Base-by-base conservation (phyloP, 345 rosid species). In the Eucalyptus regnans region DNA sequence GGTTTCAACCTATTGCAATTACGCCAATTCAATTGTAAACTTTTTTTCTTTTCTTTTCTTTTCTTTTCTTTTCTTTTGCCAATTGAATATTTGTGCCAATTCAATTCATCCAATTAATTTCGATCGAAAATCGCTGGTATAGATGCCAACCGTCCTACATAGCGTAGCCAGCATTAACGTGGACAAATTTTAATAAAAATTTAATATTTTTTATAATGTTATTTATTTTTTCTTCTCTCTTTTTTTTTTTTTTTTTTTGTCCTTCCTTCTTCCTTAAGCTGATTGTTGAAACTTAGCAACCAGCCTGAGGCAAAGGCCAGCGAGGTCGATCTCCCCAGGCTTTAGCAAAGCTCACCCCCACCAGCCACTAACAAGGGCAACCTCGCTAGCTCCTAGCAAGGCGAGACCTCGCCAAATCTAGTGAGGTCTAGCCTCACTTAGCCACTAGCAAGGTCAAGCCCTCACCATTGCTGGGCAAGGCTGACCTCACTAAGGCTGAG, bases 41-140 rank as follows among this genome's bases (percentile, higher is more conserved):
- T 8, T 22, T 56, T 4, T n/a, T n/a, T n/a, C n/a, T n/a, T n/a
- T n/a, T n/a, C n/a, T n/a, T n/a, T 33, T 1, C 4, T 22, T 56
- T 56, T 4, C 2, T 8, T 56, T 56, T 56, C 1, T 52, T 52
- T 7, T 52, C 0, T 9, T 56, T 56, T 23, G 0, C 3, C 29
- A 56, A 23, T 22, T 56, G 4, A 22, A 29, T 23, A 56, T 22
- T 2, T 56, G 12, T 9, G 1, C 12, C 27, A 22, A 56, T 22
- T 9, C 2, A 56, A 23, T 56, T 4, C 5, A 56, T 56, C 27
- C 3, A 23, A 56, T 56, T 23, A 56, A 22, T 56, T 22, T 56
- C 0, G 12, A 56, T 56, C 27, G 0, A 22, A 56, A 56, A 56
- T 56, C 5, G 0, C 5, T 22, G 0, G 27, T 5, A 56, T 56